Base-by-base conservation (phyloP, 2,329 filamentous ascomycete species). In the Beauveria rudraprayagi region DNA sequence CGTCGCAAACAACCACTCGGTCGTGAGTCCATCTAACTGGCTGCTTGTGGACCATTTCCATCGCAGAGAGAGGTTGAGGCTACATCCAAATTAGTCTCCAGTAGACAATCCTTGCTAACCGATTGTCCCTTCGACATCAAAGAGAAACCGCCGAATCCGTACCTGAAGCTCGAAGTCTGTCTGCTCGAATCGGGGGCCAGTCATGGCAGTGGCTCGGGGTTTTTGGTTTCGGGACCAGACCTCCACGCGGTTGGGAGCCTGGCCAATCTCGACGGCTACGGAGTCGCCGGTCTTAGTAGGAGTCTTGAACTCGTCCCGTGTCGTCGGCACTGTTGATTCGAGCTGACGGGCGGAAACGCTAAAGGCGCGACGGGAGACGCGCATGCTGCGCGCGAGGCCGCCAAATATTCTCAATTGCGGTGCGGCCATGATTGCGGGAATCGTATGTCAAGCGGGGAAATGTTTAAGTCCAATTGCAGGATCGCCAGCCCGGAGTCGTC, bases 41-140 rank as follows among this genome's bases (percentile, higher is more conserved):
- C 76, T 97, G 89, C 80, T 92, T 88, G 82, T 99, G 94, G 71
- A 97, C 92, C 74, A 99, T 85, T 68, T 95, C 91, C 71, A 99
- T 99, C 64, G 94, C 94, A 37, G 94, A 88, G 71, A 87, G 82
- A 34, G 94, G 89, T 78, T 88, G 89, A 65, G 94, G 94, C 94
- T 97, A 72, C 64, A 24, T 43, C 17, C 6, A 54, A 56, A 50
- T 68, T 28, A 54, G 48, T 62, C 47, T 58, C 47, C 53, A 11
- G 56, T 37, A 65, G 51, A 55, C 40, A 50, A 17, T 51, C 34
- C 28, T 47, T 16, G 43, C 41, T 11, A 37, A 24, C 24, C 34
- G 4, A 24, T 16, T 14, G 24, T 44, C 22, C 43, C 54, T 3
- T 30, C 3, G 41, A 37, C 11, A 16, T 37, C 50, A 19, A 34